A percentile compares a stretch with the other conserved stretches of the same genome.
Conservation (phyloP, 2,329 filamentous ascomycete species). For the Tolypocladium inflatum region DNA sequence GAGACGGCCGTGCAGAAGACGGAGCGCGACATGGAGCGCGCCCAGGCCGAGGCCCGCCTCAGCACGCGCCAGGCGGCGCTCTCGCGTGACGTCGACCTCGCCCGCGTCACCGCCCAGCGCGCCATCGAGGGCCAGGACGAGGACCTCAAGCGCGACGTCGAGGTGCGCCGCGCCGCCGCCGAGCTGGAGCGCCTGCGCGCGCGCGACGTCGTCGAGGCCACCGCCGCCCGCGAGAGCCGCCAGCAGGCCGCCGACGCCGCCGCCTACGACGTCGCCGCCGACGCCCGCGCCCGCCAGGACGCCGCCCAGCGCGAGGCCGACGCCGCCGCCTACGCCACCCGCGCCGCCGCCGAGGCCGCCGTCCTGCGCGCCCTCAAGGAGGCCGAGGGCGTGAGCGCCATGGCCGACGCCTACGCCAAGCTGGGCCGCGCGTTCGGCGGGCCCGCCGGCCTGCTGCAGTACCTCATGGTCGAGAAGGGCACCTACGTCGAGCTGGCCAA, state of each 20-base stretch:
- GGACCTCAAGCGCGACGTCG: slow-evolving; percentile 69
- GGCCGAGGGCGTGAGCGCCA: slow-evolving; percentile 66
- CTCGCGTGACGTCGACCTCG: slow-evolving; percentile 64
- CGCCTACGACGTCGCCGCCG: slow-evolving; percentile 55
- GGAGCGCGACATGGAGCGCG: slow-evolving; percentile 73
- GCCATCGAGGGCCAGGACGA: slow-evolving; percentile 68
- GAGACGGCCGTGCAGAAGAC: slow-evolving; percentile 79
- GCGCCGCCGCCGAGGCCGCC: slow-evolving; percentile 47
- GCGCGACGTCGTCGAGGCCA: slow-evolving; percentile 67
- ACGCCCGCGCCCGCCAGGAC: slow-evolving; percentile 47
- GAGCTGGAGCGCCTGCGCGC: slow-evolving; percentile 75
- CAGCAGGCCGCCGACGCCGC: slow-evolving; percentile 59
- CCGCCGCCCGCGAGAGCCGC: slow-evolving; percentile 56
- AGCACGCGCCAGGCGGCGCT: slow-evolving; percentile 64
- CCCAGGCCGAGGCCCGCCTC: slow-evolving; percentile 66
- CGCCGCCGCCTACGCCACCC: slow-evolving; percentile 39
- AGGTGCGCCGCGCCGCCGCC: slow-evolving; percentile 67
- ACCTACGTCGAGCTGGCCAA: slow-evolving; percentile 69
- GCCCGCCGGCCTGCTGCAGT: slow-evolving; percentile 68
- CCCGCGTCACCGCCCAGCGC: slow-evolving; percentile 63
- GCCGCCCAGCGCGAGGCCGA: slow-evolving; percentile 43
- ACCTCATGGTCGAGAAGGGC: slow-evolving; percentile 79
- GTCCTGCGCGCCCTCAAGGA: slow-evolving; percentile 57
- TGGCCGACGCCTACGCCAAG: slow-evolving; percentile 71
- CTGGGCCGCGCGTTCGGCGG: slow-evolving; percentile 67